A percentile compares a stretch with the other conserved stretches of the same genome.
These are phyloP conservation scores for Candida andamanensis DNA, from an alignment of 805 yeast genomes.

Conservation along the genomic window DNA sequence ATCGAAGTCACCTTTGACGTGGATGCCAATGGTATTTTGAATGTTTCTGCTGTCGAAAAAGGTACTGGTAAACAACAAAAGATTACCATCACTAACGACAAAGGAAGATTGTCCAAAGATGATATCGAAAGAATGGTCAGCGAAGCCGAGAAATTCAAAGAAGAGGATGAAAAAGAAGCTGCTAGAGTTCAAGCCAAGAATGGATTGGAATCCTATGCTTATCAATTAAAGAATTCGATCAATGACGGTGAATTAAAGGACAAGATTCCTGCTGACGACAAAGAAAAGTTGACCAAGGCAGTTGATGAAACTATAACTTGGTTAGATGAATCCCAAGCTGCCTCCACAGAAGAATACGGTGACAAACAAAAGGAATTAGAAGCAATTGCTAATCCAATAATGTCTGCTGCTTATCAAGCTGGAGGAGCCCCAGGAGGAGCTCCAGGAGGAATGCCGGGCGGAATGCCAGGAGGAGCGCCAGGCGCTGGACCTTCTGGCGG, in stretches of 20 bases:
- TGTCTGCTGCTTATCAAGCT: constrained; percentile 29
- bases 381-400: constrained; percentile 35
- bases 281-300: constrained; percentile 49
- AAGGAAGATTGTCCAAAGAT: constrained; percentile 89
- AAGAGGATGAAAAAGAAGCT: constrained; percentile 81
- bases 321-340: constrained; percentile 36
- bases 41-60: constrained; percentile 84
- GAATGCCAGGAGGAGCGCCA: constrained; percentile 29
- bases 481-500: constrained; percentile 22
- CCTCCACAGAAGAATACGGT: constrained; percentile 36
- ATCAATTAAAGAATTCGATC: constrained; percentile 70
- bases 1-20: constrained; percentile 85
- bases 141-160: constrained; percentile 93
- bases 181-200: constrained; percentile 86
- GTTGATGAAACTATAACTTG: constrained; percentile 37
- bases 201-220: constrained; percentile 83
- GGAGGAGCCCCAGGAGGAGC: constrained; percentile 23
- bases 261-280: constrained; percentile 36
- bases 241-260: constrained; percentile 41
- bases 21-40: constrained; percentile 83
- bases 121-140: constrained; percentile 97
- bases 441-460: constrained; percentile 31
- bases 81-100: constrained; percentile 87
- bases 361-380: constrained; percentile 40
- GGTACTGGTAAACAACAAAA: constrained; percentile 92